These are phyloP conservation scores for Flaveria robusta DNA, from an alignment of 129 eudicot genomes.

Conservation along the genomic window DNA sequence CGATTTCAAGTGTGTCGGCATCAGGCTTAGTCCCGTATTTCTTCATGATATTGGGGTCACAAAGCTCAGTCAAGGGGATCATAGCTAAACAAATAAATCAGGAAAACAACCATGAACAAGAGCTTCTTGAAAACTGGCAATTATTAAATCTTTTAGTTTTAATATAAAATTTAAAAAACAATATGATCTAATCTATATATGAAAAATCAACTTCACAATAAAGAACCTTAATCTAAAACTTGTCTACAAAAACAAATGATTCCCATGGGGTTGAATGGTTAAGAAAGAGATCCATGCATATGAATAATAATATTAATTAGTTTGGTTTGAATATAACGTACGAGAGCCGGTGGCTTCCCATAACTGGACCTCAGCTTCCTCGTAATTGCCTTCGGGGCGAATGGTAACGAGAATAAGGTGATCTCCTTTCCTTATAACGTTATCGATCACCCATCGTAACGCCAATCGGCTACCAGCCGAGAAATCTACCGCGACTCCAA, in stretches of 20 bases:
- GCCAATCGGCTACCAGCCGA: slow-evolving; percentile 70
- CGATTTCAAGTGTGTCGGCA: slow-evolving; percentile 59
- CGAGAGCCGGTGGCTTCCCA: slow-evolving; percentile 94
- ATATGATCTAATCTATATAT: no score
- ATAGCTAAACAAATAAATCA: slow-evolving; percentile 43
- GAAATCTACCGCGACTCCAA: slow-evolving; percentile 90
- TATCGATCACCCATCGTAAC: slow-evolving; percentile 62
- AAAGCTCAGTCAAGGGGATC: slow-evolving; percentile 63
- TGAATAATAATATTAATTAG: no score
- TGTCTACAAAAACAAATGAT: no score
- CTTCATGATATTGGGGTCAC: slow-evolving; percentile 53
- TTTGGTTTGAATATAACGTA: slow-evolving; percentile 28
- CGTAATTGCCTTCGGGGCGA: slow-evolving; percentile 54
- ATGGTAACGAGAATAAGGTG: slow-evolving; percentile 62
- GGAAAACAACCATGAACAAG: no score
- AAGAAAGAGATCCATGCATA: no score
- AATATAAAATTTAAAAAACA: no score
- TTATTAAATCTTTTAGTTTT: no score
- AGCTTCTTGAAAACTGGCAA: no score
- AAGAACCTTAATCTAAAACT: no score
- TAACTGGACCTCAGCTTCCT: slow-evolving; percentile 68
- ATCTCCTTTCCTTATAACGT: slow-evolving; percentile 60
- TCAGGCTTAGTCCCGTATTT: slow-evolving; percentile 72
- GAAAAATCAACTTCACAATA: no score
- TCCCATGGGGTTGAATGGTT: no score